Evolutionary conservation across 495 filamentous ascomycete genomes (phyloP), one percentile per base, ranked within the genome.

Genomic region (Hypoxylon fragiforme): DNA sequence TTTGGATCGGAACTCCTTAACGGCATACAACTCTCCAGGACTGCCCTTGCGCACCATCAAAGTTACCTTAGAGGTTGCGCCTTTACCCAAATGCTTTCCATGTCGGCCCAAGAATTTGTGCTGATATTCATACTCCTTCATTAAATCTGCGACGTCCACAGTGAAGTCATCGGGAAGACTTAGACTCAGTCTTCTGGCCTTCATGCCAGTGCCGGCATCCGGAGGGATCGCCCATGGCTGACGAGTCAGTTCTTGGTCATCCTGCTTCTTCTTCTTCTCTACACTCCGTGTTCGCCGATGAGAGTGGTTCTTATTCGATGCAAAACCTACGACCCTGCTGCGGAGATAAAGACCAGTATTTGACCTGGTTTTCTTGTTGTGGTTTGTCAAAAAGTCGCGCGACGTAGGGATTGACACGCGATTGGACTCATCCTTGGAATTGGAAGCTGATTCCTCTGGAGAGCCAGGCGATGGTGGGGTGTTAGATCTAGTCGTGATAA

Each of bases 1-100:
- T 58, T 82, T 87, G 35, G 75, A 66, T 2, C 88, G 83, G 59
- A 92, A 90, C 60, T 90, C 85, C 65, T 92, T 92, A 36, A 90
- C 86, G 2, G 89, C 89, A 53, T 83, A 88, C 3, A 88, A 55
- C 50, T 85, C 81, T 35, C 74, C 72, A 28, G 76, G 69, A 21
- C 50, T 67, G 16, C 76, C 75, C 39, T 82, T 79, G 37, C 80
- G 78, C 37, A 73, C 70, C 84, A 91, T 89, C 30, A 88, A 71
- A 36, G 78, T 85, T 12, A 92, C 87, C 24, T 83, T 81, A 31
- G 86, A 85, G 2, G 86, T 88, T 6, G 86, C 85, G 28, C 88
- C 87, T 64, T 84, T 85, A 26, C 87, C 88, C 15, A 90, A 72
- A 63, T 76, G 76, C 70, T 86, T 86, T 48, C 80, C 79, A 50